Conservation (phyloP, 768 basidiomycete genomes). For the Leccinum variicolor region DNA sequence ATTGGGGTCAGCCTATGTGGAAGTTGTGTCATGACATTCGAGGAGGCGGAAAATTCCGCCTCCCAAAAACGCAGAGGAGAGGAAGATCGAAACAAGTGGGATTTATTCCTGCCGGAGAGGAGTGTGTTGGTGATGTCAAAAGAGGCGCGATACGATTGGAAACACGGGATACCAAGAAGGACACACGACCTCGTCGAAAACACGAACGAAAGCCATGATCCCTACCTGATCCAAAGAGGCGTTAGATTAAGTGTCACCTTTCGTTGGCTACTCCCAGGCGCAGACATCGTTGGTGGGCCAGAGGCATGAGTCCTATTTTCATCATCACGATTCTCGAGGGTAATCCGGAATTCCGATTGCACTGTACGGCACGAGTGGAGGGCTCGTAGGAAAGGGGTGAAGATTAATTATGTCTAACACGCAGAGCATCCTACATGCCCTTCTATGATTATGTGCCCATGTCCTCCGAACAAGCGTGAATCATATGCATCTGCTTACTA, state of each 20-base stretch:
- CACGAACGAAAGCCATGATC: constrained; percentile 17
- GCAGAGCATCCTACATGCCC: constrained; percentile 21
- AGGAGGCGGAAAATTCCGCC: constrained; percentile 20
- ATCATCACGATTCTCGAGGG: not conserved
- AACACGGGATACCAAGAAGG: constrained; percentile 77
- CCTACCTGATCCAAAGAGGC: constrained; percentile 47
- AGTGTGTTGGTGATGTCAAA: constrained; percentile 76
- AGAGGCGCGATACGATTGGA: constrained; percentile 83
- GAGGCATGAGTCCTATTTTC: constrained; percentile 14
- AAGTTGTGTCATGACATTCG: constrained; percentile 79
- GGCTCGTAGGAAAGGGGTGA: constrained; percentile 10
- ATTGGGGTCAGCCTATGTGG: constrained; percentile 81
- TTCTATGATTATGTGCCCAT: constrained; percentile 26
- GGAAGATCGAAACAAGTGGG: constrained; percentile 19
- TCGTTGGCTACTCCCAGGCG: constrained; percentile 82
- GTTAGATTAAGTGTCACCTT: constrained; percentile 79
- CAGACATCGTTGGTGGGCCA: constrained; percentile 71
- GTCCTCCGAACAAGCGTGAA: constrained; percentile 14
- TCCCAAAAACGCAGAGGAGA: not conserved
- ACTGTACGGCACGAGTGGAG: not conserved
- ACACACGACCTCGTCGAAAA: constrained; percentile 56
- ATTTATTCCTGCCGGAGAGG: constrained; percentile 72
- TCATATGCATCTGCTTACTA: constrained; percentile 20
- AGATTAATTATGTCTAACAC: constrained; percentile 31
- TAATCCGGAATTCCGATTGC: constrained; percentile 1